These are phyloP conservation scores for Saccharomycopsis olivae DNA, from an alignment of 805 yeast genomes.

Conservation along the genomic window DNA sequence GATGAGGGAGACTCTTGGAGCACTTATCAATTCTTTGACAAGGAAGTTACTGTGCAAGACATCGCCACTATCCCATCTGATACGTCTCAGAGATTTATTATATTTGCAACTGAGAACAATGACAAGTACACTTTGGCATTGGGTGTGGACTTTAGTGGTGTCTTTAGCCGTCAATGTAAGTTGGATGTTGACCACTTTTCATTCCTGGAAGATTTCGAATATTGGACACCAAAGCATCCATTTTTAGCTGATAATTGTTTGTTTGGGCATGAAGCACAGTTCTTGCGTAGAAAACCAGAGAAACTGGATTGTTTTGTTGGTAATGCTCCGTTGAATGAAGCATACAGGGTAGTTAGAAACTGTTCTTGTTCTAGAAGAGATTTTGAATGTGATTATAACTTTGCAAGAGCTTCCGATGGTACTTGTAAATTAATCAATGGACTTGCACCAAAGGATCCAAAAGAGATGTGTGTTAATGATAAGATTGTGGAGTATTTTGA, in stretches of 20 bases:
- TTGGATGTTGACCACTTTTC: slow-evolving; percentile 33
- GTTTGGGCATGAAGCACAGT: slow-evolving; percentile 60
- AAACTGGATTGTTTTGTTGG: slow-evolving; percentile 59
- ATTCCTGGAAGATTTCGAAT: slow-evolving; percentile 40
- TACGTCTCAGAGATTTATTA: slow-evolving; percentile 67
- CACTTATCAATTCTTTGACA: slow-evolving; percentile 50
- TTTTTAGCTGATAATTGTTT: slow-evolving; percentile 41
- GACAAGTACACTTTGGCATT: slow-evolving; percentile 31
- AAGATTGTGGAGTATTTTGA: slow-evolving; percentile 62
- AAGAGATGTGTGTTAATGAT: slow-evolving; percentile 44
- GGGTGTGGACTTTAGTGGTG: slow-evolving; percentile 47
- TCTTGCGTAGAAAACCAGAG: slow-evolving; percentile 46
- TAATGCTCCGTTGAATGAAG: slow-evolving; percentile 47
- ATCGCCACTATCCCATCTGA: slow-evolving; percentile 87
- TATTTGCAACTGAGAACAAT: slow-evolving; percentile 41
- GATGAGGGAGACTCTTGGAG: slow-evolving; percentile 78
- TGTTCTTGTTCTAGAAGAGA: slow-evolving; percentile 83
- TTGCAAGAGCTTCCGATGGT: slow-evolving; percentile 57
- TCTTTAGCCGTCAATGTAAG: slow-evolving; percentile 45
- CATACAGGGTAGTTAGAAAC: slow-evolving; percentile 45
- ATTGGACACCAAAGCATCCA: slow-evolving; percentile 54
- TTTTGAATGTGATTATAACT: slow-evolving; percentile 91
- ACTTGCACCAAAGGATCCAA: slow-evolving; percentile 51
- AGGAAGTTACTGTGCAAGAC: slow-evolving; percentile 49
- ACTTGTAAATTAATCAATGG: slow-evolving; percentile 82